Evolutionary conservation across 2,329 filamentous ascomycete genomes (phyloP).

Genomic region (Trichoderma koningiopsis): DNA sequence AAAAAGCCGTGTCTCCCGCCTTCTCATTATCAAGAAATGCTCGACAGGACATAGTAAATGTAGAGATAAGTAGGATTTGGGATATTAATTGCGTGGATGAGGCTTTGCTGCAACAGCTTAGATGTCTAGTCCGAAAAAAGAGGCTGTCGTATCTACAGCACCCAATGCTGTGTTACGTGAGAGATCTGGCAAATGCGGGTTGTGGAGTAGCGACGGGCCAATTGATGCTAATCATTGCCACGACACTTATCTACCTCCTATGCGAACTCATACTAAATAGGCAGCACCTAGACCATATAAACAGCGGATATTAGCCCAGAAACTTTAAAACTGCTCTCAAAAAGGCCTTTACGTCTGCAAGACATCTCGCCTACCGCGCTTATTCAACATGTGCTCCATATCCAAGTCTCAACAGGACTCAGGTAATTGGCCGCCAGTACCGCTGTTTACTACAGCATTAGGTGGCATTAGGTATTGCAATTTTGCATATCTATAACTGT

Average conservation of each 20-base stretch:
- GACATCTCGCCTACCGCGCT: not conserved
- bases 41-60: not conserved
- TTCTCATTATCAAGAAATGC: not conserved
- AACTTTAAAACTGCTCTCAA: not conserved
- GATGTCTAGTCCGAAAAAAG: not conserved
- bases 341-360: not conserved
- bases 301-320: not conserved
- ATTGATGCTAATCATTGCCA: not conserved
- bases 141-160: constrained; percentile 7
- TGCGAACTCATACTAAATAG: constrained; percentile 3
- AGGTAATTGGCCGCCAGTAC: not conserved
- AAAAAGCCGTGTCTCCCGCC: too few species aligned
- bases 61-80: not conserved
- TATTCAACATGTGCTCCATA: not conserved
- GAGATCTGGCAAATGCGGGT: not conserved
- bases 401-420: not conserved
- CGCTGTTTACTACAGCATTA: not conserved
- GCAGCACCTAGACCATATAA: not conserved
- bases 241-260: not conserved
- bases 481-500: not conserved
- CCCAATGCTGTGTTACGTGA: constrained; percentile 2
- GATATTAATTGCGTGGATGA: not conserved
- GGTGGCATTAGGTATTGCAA: not conserved
- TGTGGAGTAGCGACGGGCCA: not conserved
- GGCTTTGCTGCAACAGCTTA: not conserved